A percentile compares a stretch with the other conserved stretches of the same genome.
These are phyloP conservation scores for Quercus bicolor DNA, from an alignment of 306 rosid genomes.

Conservation along the genomic window DNA sequence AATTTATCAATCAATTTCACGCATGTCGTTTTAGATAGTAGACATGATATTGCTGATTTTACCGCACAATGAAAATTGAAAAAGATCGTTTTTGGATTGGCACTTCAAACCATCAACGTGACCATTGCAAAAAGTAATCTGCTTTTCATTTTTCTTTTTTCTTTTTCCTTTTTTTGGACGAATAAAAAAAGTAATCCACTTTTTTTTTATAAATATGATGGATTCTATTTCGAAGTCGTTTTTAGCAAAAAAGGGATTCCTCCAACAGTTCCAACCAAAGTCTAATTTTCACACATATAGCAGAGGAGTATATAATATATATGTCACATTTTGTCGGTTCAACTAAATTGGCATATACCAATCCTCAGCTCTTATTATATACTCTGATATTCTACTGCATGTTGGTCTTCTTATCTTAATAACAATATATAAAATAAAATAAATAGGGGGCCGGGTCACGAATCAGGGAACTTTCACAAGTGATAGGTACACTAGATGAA, in stretches of 20 bases:
- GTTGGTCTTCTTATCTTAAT: not conserved
- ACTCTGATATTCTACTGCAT: not conserved
- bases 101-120: not conserved
- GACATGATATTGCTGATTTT: not conserved
- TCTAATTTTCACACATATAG: not conserved
- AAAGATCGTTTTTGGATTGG: not conserved
- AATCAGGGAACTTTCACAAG: no score
- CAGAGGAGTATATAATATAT: no score
- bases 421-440: not conserved
- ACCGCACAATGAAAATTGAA: not conserved
- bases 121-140: not conserved
- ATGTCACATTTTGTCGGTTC: not conserved
- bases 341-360: not conserved
- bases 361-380: not conserved
- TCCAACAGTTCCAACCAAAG: not conserved
- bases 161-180: no score
- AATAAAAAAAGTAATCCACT: no score
- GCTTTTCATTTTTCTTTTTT: not conserved
- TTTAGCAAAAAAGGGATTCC: not conserved
- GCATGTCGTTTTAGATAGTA: not conserved
- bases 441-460: not conserved
- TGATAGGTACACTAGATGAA: no score
- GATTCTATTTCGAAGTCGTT: not conserved
- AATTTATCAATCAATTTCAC: not conserved
- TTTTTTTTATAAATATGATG: not conserved